A percentile compares a stretch with the other conserved stretches of the same genome.
Conservation (phyloP, 2,329 filamentous ascomycete genomes). For the Aaosphaeria pasadenensis region DNA sequence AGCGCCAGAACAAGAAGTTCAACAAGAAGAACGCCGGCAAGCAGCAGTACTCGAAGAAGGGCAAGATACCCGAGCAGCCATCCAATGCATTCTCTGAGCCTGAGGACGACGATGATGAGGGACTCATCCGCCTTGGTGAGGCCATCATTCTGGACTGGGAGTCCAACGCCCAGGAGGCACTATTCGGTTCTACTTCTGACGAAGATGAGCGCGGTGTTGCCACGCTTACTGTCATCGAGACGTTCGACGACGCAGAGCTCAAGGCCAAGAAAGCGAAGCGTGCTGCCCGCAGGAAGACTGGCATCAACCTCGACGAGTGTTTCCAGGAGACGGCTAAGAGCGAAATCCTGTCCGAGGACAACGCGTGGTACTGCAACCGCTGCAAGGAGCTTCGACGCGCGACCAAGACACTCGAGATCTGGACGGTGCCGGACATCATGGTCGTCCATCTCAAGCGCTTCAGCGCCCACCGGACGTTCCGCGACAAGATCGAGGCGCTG, state of each 20-base stretch:
- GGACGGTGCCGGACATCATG: conserved; percentile 93
- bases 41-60: conserved; percentile 25
- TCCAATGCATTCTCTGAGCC: conserved; percentile 26
- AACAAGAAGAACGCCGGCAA: conserved; percentile 32
- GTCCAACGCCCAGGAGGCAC: conserved; percentile 62
- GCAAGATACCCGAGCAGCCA: conserved; percentile 23
- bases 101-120: conserved; percentile 49
- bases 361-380: conserved; percentile 95
- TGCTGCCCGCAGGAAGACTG: conserved; percentile 64
- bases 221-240: conserved; percentile 60
- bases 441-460: conserved; percentile 96
- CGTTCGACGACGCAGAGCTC: conserved; percentile 56
- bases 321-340: conserved; percentile 92
- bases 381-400: conserved; percentile 93
- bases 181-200: conserved; percentile 57
- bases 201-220: conserved; percentile 57
- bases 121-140: conserved; percentile 76
- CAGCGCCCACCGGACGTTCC: conserved; percentile 74
- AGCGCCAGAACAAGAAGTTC: conserved; percentile 9
- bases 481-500: conserved; percentile 86
- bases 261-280: conserved; percentile 62
- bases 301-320: conserved; percentile 84
- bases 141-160: conserved; percentile 86
- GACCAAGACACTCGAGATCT: conserved; percentile 94
- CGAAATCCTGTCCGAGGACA: conserved; percentile 89